phyloP scores from a whole-genome alignment of 192 early-diverging fungal species.

The Spizellomyces sp. region DNA sequence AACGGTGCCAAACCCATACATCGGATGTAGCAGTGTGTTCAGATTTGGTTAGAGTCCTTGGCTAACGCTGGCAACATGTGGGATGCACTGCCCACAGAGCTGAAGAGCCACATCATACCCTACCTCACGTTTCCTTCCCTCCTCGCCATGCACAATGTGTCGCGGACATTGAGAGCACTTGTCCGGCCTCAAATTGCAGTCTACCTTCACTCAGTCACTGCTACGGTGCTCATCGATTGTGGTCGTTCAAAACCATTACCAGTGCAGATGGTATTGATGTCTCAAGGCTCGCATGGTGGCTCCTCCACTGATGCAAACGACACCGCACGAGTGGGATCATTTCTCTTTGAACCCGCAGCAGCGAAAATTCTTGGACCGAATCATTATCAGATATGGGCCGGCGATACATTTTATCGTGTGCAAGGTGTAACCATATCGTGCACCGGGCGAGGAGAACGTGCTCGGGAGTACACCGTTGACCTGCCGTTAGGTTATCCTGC shows the following conservation, averaged over 20 bases:
- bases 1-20: too few relatives aligned
- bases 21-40: too few relatives aligned
- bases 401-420: slow-evolving; percentile 4
- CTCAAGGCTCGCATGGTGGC: not conserved
- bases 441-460: not conserved
- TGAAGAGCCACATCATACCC: not conserved
- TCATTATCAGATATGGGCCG: slow-evolving; percentile 8
- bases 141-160: slow-evolving; percentile 1
- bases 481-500: not conserved
- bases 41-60: too few relatives aligned
- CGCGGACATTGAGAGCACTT: not conserved
- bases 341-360: slow-evolving; percentile 12
- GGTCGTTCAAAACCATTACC: not conserved
- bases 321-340: not conserved
- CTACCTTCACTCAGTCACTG: not conserved
- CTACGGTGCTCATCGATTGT: not conserved
- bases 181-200: not conserved
- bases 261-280: not conserved
- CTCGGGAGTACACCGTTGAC: not conserved
- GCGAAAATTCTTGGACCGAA: slow-evolving; percentile 15
- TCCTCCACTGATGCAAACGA: not conserved
- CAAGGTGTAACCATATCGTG: slow-evolving; percentile 1
- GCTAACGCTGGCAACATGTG: too few relatives aligned
- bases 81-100: slow-evolving; percentile 2
- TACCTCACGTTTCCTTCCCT: slow-evolving; percentile 5